Evolutionary conservation across 1,284 basidiomycete genomes (phyloP), one percentile per base, ranked within the genome.

Genomic region (Tilletiaria anomala): DNA sequence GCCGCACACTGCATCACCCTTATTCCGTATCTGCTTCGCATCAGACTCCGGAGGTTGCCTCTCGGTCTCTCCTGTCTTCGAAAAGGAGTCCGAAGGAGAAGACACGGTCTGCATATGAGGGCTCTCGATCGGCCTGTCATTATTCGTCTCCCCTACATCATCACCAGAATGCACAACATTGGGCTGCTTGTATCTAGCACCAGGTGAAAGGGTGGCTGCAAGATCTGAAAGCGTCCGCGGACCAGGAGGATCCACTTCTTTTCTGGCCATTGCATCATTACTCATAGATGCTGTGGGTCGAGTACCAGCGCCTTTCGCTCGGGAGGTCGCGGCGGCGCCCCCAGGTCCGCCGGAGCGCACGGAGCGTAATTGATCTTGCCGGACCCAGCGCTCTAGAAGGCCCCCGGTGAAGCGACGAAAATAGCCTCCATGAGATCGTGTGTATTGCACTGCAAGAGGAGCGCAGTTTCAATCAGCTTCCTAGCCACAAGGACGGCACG

Each of bases 371-470:
- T 32, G 33, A 17, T 56, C 54, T 34, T 53, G 55, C 2, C 52
- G 33, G 20, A 62, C 57, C 61, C 61, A 64, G 10, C 57, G 54
- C 24, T 53, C 45, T 29, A 63, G 31, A 1, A 50, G 32, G 3
- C 63, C 63, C 18, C 63, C 63, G 3, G 38, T 48, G 44, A 62
- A 65, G 10, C 59, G 42, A 6, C 59, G 26, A 36, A 65, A 65
- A 42, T 65, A 65, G 2, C 63, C 63, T 10, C 63, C 63, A 3
- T 57, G 42, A 22, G 53, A 51, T 14, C 63, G 50, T 8, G 58
- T 64, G 33, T 54, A 61, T 37, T 52, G 57, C 8, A 62, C 63
- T 34, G 8, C 15, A 23, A 10, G 10, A 12, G 19, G 16, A 1
- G 8, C 12, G 18, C 6, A 6, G 35, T 19, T 36, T 17, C 18